Conservation (phyloP, 2,329 filamentous ascomycete species). For the Fusarium bulbicola region DNA sequence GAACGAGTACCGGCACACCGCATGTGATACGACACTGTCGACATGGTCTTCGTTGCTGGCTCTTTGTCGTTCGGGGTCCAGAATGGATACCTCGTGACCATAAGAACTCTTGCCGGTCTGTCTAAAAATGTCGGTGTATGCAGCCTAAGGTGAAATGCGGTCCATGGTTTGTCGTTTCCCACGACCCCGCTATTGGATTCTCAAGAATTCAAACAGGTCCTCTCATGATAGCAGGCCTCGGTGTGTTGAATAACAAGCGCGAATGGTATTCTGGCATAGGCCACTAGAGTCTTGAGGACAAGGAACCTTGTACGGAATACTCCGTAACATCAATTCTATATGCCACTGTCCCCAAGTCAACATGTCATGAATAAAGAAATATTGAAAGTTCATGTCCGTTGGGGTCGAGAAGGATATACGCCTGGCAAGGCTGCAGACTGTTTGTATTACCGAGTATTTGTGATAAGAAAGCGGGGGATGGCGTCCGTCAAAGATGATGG, state of each 20-base stretch:
- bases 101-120: constrained; percentile 28
- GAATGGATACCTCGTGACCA: constrained; percentile 34
- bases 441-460: constrained; percentile 30
- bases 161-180: constrained; percentile 15
- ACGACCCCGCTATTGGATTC: constrained; percentile 31
- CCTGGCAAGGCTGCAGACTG: constrained; percentile 41
- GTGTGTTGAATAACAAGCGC: constrained; percentile 6
- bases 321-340: background rate
- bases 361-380: background rate
- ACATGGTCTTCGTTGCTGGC: constrained; percentile 19
- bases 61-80: constrained; percentile 16
- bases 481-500: constrained; percentile 25
- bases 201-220: constrained; percentile 6
- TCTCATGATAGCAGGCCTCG: background rate
- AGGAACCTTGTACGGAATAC: background rate
- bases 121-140: constrained; percentile 44
- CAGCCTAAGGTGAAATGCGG: constrained; percentile 5
- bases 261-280: constrained; percentile 11
- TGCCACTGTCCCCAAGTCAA: background rate
- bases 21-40: constrained; percentile 36
- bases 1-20: constrained; percentile 23
- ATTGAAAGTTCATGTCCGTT: constrained; percentile 3
- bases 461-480: constrained; percentile 37
- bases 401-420: constrained; percentile 15
- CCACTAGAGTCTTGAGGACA: background rate